These are phyloP conservation scores for Lentinula lateritia DNA, from an alignment of 768 basidiomycete species.

Conservation along the genomic window DNA sequence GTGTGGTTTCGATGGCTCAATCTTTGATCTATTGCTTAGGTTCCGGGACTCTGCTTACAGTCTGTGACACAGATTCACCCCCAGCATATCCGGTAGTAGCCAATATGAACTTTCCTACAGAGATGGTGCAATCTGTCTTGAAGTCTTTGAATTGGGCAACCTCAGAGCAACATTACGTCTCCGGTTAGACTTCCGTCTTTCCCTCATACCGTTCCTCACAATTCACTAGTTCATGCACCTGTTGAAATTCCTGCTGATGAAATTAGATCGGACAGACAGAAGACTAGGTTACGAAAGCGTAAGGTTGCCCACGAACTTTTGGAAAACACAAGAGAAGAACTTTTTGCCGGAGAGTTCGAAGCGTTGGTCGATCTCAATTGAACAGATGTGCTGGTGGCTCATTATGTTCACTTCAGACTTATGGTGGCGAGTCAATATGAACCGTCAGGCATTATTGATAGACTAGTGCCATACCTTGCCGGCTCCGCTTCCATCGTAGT, in stretches of 20 bases:
- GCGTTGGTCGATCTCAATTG: constrained; percentile 44
- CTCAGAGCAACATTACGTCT: constrained; percentile 68
- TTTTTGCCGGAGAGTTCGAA: constrained; percentile 87
- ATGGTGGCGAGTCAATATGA: constrained; percentile 84
- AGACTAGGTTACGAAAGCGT: constrained; percentile 67
- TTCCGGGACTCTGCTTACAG: constrained; percentile 72
- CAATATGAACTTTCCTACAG: constrained; percentile 80
- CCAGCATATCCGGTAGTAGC: constrained; percentile 82
- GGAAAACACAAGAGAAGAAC: constrained; percentile 62
- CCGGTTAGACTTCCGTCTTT: constrained; percentile 36
- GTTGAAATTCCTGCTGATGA: constrained; percentile 52
- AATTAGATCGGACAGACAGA: constrained; percentile 69
- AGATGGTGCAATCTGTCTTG: constrained; percentile 46
- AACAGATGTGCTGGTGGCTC: neutral
- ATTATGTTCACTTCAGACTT: constrained; percentile 39
- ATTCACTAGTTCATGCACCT: constrained; percentile 47
- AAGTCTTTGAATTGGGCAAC: constrained; percentile 88
- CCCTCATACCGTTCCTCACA: constrained; percentile 1
- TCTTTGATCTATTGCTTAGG: constrained; percentile 34
- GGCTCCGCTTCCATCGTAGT: constrained; percentile 87
- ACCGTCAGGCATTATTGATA: constrained; percentile 72
- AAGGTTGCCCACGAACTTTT: constrained; percentile 64
- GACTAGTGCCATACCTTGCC: constrained; percentile 67
- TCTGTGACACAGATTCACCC: constrained; percentile 88
- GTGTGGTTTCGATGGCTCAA: too few species aligned